phyloP scores from a whole-genome alignment of 352 stramenopile genomes.

The Globisporangium carolinianum region DNA sequence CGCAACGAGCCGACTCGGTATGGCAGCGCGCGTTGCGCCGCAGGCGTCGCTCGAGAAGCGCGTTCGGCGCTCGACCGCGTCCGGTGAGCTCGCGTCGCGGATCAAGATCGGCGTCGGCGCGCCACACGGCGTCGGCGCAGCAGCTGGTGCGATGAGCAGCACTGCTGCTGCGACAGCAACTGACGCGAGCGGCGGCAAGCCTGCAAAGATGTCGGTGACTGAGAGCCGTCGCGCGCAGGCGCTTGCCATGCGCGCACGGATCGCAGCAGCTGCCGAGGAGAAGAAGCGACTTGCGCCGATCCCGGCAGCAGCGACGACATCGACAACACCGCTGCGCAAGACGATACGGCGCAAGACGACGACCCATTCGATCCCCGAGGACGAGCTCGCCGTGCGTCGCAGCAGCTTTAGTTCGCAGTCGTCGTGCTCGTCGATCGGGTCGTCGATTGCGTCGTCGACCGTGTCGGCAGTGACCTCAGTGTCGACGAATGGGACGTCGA shows the following conservation, averaged over 20 bases:
- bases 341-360: conserved; percentile 3
- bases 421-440: conserved; percentile 30
- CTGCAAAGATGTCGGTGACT: conserved; percentile 21
- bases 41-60: conserved; percentile 11
- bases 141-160: background rate
- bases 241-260: conserved; percentile 26
- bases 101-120: conserved; percentile 7
- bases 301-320: conserved; percentile 3
- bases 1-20: conserved; percentile 25
- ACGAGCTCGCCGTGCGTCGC: conserved; percentile 35
- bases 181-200: conserved; percentile 11
- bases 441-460: conserved; percentile 12
- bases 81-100: conserved; percentile 4
- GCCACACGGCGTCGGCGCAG: background rate
- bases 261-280: conserved; percentile 21
- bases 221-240: conserved; percentile 27
- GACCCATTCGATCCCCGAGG: conserved; percentile 28
- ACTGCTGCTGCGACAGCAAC: background rate
- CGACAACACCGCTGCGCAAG: conserved; percentile 3
- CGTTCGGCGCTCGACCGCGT: conserved; percentile 9
- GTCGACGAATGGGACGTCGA: conserved; percentile 9
- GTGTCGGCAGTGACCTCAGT: conserved; percentile 9
- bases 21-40: conserved; percentile 25
- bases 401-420: conserved; percentile 47
- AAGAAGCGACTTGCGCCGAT: conserved; percentile 16